Evolutionary conservation across 768 basidiomycete genomes (phyloP).

Genomic region (Termitomyces sp.): DNA sequence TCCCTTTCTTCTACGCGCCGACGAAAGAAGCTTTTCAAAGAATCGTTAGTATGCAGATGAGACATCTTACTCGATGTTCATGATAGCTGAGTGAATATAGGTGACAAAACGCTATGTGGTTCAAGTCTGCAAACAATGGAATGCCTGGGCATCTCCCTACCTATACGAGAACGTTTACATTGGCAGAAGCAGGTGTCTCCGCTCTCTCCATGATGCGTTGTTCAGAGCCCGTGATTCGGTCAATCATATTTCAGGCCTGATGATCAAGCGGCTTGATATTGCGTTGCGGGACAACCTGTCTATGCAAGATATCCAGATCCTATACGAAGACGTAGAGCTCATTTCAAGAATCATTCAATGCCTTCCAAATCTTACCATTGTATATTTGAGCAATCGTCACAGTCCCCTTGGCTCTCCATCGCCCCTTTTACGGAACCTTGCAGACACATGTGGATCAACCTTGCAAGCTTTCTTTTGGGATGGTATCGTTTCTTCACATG

Average conservation of each 20-base stretch:
- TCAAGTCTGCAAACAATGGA: slow-evolving; percentile 22
- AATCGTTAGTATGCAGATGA: slow-evolving; percentile 18
- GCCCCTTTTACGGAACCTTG: slow-evolving; percentile 5
- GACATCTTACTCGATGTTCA: neutral
- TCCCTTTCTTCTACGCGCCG: slow-evolving; percentile 9
- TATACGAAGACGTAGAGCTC: neutral
- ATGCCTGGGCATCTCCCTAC: slow-evolving; percentile 14
- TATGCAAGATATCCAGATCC: neutral
- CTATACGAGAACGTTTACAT: slow-evolving; percentile 21
- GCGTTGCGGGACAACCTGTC: slow-evolving; percentile 9
- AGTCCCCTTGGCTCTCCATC: neutral
- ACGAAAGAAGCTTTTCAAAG: slow-evolving; percentile 9
- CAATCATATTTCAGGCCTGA: slow-evolving; percentile 4
- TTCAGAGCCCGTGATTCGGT: neutral
- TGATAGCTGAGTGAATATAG: slow-evolving; percentile 7
- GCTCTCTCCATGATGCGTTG: slow-evolving; percentile 10
- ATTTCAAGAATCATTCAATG: slow-evolving; percentile 10
- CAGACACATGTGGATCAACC: neutral
- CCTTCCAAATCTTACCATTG: slow-evolving; percentile 14
- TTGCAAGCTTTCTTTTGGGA: slow-evolving; percentile 10
- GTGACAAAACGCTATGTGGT: slow-evolving; percentile 19
- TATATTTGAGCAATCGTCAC: slow-evolving; percentile 1
- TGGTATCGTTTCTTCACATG: neutral
- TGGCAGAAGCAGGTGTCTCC: slow-evolving; percentile 6
- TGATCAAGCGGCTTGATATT: slow-evolving; percentile 17